Evolutionary conservation across 768 basidiomycete genomes (phyloP), one percentile per base, ranked within the genome.

Genomic region (Pleurotus giganteus): DNA sequence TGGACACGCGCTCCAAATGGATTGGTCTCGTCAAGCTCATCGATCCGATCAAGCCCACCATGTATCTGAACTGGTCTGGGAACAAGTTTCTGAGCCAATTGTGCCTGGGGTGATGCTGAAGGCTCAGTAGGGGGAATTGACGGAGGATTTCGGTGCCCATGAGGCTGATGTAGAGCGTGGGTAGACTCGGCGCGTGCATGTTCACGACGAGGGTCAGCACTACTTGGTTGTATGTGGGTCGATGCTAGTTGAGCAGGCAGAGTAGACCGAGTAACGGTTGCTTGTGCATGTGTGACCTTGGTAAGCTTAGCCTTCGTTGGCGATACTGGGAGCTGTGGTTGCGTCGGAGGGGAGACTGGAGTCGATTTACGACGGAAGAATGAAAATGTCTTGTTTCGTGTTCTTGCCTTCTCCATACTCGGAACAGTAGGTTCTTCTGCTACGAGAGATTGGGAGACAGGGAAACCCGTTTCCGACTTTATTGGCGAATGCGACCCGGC

Each of bases 1-100:
- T 91, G 89, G 58, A 86, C 69, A 15, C 74, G 67, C 6, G 76
- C 57, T 3, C 89, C 89, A 55, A 84, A 74, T 1, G 89, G 88
- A 66, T 84, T 86, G 4, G 82, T 81, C 65, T 89, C 87, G 65
- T 91, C 90, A 29, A 91, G 69, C 66, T 89, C 86, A 64, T 92
- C 89, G 57, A 92, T 86, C 27, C 77, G 76, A 70, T 91, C 89
- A 49, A 91, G 74, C 53, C 74, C 74, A 46, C 60, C n/a, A n/a
- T n/a, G 66, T 9, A 50, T 53, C 19, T 29, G 52, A 9, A 32
- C 3, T 11, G 52, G 52, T 6, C 26, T 24, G 27, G 52, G 26
- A 45, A 13, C 23, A 7, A n/a, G 45, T 27, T 6, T 6, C 29
- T 54, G 31, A 8, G 31, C n/a, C 15, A 12, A 7, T 29, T n/a